Evolutionary conservation across 2,329 filamentous ascomycete species (phyloP).

Genomic region (Phyllosticta citrichinensis): DNA sequence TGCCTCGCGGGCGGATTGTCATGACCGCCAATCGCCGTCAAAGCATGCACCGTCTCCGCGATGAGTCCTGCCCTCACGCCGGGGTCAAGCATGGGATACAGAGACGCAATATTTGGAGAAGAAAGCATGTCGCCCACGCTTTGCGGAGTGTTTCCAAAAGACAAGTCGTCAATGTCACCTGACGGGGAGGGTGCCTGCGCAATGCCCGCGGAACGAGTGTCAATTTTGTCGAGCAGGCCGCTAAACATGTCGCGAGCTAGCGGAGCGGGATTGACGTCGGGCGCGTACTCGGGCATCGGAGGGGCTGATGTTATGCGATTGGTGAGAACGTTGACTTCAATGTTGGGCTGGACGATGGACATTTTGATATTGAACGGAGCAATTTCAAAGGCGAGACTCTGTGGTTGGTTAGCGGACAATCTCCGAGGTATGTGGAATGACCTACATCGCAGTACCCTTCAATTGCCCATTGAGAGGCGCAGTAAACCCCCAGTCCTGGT

Average conservation of each 20-base stretch:
- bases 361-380: constrained; percentile 93
- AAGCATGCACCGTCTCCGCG: constrained; percentile 79
- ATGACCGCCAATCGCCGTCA: constrained; percentile 86
- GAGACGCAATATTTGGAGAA: constrained; percentile 45
- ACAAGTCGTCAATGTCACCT: background rate
- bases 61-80: constrained; percentile 64
- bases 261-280: constrained; percentile 63
- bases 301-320: constrained; percentile 81
- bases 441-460: constrained; percentile 85
- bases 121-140: constrained; percentile 36
- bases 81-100: constrained; percentile 62
- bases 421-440: background rate
- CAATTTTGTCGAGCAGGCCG: constrained; percentile 66
- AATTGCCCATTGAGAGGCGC: constrained; percentile 85
- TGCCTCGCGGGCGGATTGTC: constrained; percentile 91
- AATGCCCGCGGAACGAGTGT: constrained; percentile 27
- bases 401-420: constrained; percentile 9
- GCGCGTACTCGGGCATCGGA: constrained; percentile 59
- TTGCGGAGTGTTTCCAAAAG: constrained; percentile 10
- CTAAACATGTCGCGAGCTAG: constrained; percentile 74
- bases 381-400: constrained; percentile 85
- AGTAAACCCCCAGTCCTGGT: constrained; percentile 82
- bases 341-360: constrained; percentile 89
- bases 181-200: constrained; percentile 10
- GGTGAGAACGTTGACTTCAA: constrained; percentile 80